phyloP scores from a whole-genome alignment of 345 rosid genomes.

The Ceriops zippeliana region DNA sequence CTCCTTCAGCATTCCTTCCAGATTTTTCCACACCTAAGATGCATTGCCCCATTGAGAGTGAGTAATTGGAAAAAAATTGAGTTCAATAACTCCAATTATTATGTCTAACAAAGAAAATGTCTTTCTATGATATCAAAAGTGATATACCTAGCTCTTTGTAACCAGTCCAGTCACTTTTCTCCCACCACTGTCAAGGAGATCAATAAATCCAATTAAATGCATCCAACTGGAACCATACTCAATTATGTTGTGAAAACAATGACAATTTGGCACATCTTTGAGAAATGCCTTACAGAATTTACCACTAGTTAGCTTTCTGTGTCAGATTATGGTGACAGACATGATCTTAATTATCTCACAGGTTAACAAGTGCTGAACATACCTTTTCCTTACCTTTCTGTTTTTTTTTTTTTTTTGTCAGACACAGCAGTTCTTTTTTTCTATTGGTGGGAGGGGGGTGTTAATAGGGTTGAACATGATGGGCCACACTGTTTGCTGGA shows the following conservation, averaged over 20 bases:
- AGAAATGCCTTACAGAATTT: conserved; percentile 12
- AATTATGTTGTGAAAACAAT: conserved; percentile 43
- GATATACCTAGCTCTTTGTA: conserved; percentile 92
- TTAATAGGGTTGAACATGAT: too few species aligned
- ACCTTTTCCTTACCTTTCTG: not conserved
- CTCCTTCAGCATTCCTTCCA: conserved; percentile 92
- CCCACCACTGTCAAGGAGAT: conserved; percentile 99
- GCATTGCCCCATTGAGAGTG: conserved; percentile 20
- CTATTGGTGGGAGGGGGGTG: too few species aligned
- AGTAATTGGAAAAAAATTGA: conserved; percentile 1
- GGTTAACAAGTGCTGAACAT: not conserved
- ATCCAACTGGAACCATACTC: conserved; percentile 62
- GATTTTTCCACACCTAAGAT: conserved; percentile 91
- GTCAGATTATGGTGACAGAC: too few species aligned
- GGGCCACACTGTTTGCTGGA: too few species aligned
- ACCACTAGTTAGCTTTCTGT: not conserved
- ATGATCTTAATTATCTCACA: not conserved
- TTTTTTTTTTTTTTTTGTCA: not conserved
- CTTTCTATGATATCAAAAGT: too few species aligned
- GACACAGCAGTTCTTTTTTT: too few species aligned
- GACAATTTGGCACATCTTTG: conserved; percentile 13
- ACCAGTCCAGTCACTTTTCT: conserved; percentile 99
- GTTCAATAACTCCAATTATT: not conserved
- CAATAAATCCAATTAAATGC: conserved; percentile 76
- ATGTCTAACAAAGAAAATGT: not conserved